phyloP scores from a whole-genome alignment of 2,329 filamentous ascomycete species.

The Aspergillus fumigatiaffinis region DNA sequence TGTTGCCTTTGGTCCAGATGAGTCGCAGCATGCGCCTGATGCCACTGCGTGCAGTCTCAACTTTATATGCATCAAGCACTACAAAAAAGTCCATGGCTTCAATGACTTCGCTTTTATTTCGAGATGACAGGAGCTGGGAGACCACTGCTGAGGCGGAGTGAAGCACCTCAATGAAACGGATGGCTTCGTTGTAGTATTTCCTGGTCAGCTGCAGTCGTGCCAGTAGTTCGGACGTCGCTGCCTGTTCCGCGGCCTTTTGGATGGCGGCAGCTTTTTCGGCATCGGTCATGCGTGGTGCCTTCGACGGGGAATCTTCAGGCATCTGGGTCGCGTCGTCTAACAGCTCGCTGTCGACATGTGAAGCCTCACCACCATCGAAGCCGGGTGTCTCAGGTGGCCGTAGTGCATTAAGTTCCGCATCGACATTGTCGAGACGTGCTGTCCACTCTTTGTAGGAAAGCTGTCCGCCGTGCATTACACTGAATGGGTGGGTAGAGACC shows the following conservation, averaged over 20 bases:
- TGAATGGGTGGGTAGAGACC: constrained; percentile 92
- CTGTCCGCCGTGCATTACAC: constrained; percentile 82
- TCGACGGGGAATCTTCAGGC: constrained; percentile 61
- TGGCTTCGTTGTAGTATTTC: constrained; percentile 87
- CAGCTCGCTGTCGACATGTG: constrained; percentile 72
- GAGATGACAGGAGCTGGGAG: constrained; percentile 83
- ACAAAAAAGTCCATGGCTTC: constrained; percentile 99
- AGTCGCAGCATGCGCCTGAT: constrained; percentile 93
- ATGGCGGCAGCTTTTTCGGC: constrained; percentile 71
- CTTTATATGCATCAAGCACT: constrained; percentile 90
- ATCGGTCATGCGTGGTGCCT: constrained; percentile 67
- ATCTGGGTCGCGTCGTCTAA: constrained; percentile 86
- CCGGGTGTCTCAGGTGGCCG: constrained; percentile 71
- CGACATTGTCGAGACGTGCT: constrained; percentile 73
- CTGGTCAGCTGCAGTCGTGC: constrained; percentile 82
- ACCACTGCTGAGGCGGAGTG: constrained; percentile 77
- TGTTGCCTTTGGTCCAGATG: constrained; percentile 99
- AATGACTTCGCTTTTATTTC: constrained; percentile 97
- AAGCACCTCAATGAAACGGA: constrained; percentile 89
- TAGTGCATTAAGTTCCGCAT: constrained; percentile 74
- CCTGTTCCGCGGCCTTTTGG: constrained; percentile 78
- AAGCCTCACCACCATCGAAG: constrained; percentile 62
- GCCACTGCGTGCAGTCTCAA: constrained; percentile 86
- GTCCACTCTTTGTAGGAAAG: constrained; percentile 84
- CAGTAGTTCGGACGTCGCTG: constrained; percentile 82